Percentiles rank a stretch among this genome's conserved stretches.
phyloP scores from a whole-genome alignment of 108 stramenopile species.

The Pelagomonas calceolata region DNA sequence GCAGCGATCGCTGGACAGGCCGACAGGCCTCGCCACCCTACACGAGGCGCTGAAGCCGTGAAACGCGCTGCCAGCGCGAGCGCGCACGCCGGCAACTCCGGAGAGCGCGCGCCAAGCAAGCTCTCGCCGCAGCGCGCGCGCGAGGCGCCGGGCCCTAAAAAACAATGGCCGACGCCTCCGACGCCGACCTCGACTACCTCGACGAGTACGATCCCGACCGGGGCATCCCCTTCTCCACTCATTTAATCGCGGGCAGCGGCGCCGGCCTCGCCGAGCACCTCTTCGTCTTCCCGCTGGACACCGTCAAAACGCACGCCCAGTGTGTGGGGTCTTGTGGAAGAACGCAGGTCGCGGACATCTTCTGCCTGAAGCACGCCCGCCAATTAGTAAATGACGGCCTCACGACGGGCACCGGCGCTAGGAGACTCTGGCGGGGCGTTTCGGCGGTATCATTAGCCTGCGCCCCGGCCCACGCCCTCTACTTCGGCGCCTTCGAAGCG shows the following conservation, averaged over 20 bases:
- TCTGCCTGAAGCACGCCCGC: constrained; percentile 3
- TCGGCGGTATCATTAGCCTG: constrained; percentile 86
- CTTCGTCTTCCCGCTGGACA: constrained; percentile 86
- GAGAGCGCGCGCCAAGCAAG: too few species aligned
- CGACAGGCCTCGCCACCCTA: too few species aligned
- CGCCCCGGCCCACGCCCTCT: constrained; percentile 93
- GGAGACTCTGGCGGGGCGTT: constrained; percentile 88
- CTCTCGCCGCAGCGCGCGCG: too few species aligned
- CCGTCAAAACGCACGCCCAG: constrained; percentile 93
- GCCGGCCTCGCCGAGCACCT: constrained; percentile 90
- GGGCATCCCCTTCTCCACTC: constrained; percentile 64
- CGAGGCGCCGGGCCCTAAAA: too few species aligned
- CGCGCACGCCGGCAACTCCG: too few species aligned
- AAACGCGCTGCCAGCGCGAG: too few species aligned
- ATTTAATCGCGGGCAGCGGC: constrained; percentile 85
- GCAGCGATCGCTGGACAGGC: too few species aligned
- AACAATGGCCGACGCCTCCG: too few species aligned
- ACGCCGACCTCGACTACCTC: constrained; percentile 72
- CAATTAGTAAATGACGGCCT: background rate
- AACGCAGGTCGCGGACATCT: constrained; percentile 6
- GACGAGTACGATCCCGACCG: constrained; percentile 88
- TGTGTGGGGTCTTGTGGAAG: constrained; percentile 17
- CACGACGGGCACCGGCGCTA: constrained; percentile 31
- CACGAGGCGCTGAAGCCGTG: too few species aligned
- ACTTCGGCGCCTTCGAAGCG: constrained; percentile 80